Evolutionary conservation across 495 filamentous ascomycete species (phyloP).

Genomic region (Hyaloscypha finlandica): DNA sequence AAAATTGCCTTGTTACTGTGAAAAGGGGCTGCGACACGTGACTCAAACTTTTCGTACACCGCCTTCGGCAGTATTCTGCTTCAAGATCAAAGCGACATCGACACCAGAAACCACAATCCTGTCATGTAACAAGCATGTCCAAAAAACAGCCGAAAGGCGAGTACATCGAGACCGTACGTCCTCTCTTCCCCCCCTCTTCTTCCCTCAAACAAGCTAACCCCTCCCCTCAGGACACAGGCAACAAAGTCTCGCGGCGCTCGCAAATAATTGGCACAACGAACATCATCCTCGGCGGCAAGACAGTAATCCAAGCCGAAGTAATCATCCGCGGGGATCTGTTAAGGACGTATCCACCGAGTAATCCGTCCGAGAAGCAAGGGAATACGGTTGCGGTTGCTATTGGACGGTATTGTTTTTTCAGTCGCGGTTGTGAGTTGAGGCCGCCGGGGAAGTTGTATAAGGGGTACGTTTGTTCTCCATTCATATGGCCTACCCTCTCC

Average conservation of each 20-base stretch:
- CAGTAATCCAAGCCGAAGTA: conserved; percentile 87
- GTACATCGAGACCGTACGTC: conserved; percentile 90
- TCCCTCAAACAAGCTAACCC: background rate
- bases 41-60: background rate
- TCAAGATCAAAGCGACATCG: background rate
- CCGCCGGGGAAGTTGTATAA: conserved; percentile 76
- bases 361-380: conserved; percentile 21
- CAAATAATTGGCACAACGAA: conserved; percentile 92
- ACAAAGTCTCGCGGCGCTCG: conserved; percentile 92
- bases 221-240: conserved; percentile 78
- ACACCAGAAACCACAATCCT: background rate
- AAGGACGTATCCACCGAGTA: conserved; percentile 44
- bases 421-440: conserved; percentile 67
- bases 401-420: conserved; percentile 85
- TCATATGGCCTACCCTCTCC: background rate
- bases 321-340: conserved; percentile 90
- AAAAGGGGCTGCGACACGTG: background rate
- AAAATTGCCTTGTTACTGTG: background rate
- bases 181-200: conserved; percentile 1
- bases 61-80: conserved; percentile 1
- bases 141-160: conserved; percentile 79
- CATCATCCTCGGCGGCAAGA: conserved; percentile 96
- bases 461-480: conserved; percentile 44
- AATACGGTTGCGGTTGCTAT: conserved; percentile 73
- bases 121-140: conserved; percentile 57